Base-by-base conservation (phyloP, 2,329 filamentous ascomycete genomes). In the Trichoderma hamatum region DNA sequence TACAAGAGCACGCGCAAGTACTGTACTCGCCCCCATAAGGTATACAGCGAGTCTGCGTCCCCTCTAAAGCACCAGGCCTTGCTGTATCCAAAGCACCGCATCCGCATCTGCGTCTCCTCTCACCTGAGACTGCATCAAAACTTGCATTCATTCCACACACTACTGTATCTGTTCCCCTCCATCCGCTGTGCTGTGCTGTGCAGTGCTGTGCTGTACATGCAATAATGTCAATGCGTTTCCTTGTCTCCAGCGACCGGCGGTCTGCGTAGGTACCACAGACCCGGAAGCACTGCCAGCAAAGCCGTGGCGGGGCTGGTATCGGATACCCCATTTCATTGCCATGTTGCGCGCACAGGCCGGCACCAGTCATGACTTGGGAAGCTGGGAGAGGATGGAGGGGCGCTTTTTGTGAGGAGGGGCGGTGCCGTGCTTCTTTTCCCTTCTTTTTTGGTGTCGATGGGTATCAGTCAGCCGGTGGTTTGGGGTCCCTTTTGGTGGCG, bases 181-280 rank as follows among this genome's bases (percentile, higher is more conserved):
- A 26, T 54, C 11, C 39, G n/a, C 16, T 43, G 39, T 9, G 39
- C 36, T 19, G 36, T 6, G 16, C 36, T 19, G 36, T 19, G 5
- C 36, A 16, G 36, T 5, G 14, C 36, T 46, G 19, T 21, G 19
- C 39, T 46, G 43, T 11, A 21, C n/a, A 49, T 24, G 46, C 46
- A 49, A 49, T 13, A 49, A 24, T 49, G 21, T 10, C 10, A 49
- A 49, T 49, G 46, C 46, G 43, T 49, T n/a, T 24, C 1, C 6
- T 11, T 16, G 24, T 54, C 51, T 30, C 14, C 51, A 49, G 63
- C 56, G 59, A 60, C 67, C 36, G 67, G 67, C 67, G 67, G 67
- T 65, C 61, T 69, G 67, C 54, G 55, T n/a, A 7, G 6, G 39
- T 69, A 69, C 67, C 61, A 59, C 67, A 24, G 67, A 69, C 67